These are phyloP conservation scores for Gypsophila paniculata DNA, from an alignment of 179 eudicot genomes.

Conservation along the genomic window DNA sequence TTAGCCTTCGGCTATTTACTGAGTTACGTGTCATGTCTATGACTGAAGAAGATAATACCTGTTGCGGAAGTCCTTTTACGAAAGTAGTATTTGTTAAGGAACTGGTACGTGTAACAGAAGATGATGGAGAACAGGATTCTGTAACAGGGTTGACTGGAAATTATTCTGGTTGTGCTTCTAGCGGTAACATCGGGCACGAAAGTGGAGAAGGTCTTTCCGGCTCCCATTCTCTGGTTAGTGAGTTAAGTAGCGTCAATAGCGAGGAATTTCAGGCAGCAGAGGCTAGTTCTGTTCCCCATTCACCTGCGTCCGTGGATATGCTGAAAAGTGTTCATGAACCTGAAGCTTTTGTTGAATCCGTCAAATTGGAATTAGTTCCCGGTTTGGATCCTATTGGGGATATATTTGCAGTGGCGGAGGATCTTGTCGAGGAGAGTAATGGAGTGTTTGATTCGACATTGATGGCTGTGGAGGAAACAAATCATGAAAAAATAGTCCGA, in stretches of 20 bases:
- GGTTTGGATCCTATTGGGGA: constrained; percentile 27
- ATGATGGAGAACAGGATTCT: constrained; percentile 20
- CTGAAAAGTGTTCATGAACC: constrained; percentile 26
- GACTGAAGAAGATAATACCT: constrained; percentile 29
- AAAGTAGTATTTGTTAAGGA: constrained; percentile 22
- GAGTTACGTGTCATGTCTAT: constrained; percentile 25
- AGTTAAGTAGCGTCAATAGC: constrained; percentile 26
- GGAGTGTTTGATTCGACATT: constrained; percentile 29
- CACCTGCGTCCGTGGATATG: constrained; percentile 19
- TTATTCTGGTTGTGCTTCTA: constrained; percentile 29
- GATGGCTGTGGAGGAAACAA: constrained; percentile 25
- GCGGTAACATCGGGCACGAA: constrained; percentile 26
- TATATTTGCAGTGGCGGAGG: constrained; percentile 38
- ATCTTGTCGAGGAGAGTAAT: constrained; percentile 30
- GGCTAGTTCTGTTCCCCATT: constrained; percentile 23
- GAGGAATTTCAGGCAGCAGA: constrained; percentile 27
- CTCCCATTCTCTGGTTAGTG: constrained; percentile 28
- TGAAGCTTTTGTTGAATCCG: constrained; percentile 29
- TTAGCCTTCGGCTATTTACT: constrained; percentile 14
- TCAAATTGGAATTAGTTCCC: constrained; percentile 23
- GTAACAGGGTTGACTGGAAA: constrained; percentile 20
- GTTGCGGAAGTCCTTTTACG: constrained; percentile 25
- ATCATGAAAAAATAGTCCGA: constrained; percentile 35
- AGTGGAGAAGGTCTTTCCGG: constrained; percentile 29
- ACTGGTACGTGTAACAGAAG: constrained; percentile 21